A percentile compares a stretch with the other conserved stretches of the same genome.
Conservation (phyloP, 2,329 filamentous ascomycete species). For the Trichoderma simmonsii region DNA sequence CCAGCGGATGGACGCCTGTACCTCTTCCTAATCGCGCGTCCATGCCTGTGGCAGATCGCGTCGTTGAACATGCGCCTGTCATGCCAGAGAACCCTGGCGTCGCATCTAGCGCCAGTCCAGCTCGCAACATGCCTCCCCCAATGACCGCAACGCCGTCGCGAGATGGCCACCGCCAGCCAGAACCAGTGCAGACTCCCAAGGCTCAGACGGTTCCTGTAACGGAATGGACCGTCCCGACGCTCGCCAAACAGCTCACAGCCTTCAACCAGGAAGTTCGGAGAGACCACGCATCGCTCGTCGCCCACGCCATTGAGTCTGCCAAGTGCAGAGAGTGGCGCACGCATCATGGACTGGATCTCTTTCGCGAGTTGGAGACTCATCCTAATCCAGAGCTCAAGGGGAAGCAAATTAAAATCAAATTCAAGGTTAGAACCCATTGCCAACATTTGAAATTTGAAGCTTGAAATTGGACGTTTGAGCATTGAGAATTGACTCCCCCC, state of each 20-base stretch:
- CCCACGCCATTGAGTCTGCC: slow-evolving; percentile 46
- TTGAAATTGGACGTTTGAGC: background rate
- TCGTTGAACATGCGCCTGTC: slow-evolving; percentile 23
- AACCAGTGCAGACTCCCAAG: slow-evolving; percentile 18
- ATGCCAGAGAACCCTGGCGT: slow-evolving; percentile 26
- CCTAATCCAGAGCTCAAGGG: slow-evolving; percentile 36
- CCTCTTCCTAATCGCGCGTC: slow-evolving; percentile 16
- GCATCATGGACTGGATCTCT: slow-evolving; percentile 45
- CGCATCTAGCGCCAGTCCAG: slow-evolving; percentile 14
- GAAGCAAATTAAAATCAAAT: slow-evolving; percentile 47
- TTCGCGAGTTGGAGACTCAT: slow-evolving; percentile 42
- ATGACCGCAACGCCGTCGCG: background rate
- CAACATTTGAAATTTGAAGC: background rate
- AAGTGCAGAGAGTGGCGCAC: slow-evolving; percentile 40
- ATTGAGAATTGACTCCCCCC: slow-evolving; percentile 22
- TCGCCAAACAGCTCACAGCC: slow-evolving; percentile 40
- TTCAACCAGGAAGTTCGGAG: slow-evolving; percentile 44
- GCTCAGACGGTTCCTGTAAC: slow-evolving; percentile 24
- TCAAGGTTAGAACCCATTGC: slow-evolving; percentile 43
- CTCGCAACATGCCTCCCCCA: background rate
- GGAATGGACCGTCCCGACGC: slow-evolving; percentile 43
- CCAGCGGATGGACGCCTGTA: background rate
- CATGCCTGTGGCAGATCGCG: slow-evolving; percentile 14
- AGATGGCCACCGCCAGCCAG: background rate
- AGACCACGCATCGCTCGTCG: slow-evolving; percentile 44